Base-by-base conservation (phyloP, 164 flowering plant genomes). In the Vitis rotundifolia region DNA sequence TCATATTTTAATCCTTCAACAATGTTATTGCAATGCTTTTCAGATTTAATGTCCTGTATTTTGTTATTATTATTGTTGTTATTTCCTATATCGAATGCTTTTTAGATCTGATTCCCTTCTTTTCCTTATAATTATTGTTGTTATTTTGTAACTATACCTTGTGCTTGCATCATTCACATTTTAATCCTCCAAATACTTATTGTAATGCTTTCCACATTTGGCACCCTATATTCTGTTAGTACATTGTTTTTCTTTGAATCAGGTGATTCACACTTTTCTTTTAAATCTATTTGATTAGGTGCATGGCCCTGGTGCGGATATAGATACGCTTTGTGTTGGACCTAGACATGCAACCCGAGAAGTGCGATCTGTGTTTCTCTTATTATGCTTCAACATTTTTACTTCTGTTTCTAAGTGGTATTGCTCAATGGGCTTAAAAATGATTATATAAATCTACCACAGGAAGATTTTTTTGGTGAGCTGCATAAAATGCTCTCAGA, bases 291-390 rank as follows among this genome's bases (percentile, higher is more conserved):
- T 66, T 70, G 51, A 48, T 71, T 48, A 95, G 99, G 99, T 95
- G 28, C 98, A 95, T 86, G 98, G 99, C 57, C 99, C 99, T 75
- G 99, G 99, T 71, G 98, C 98, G 29, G 99, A 95, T 83, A 91
- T 95, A 66, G 98, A 95, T 75, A 95, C 98, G 1, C 86, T 93
- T 11, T 95, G 98, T 66, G 98, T 95, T 61, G 99, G 98, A 67
- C 99, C 99, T 54, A 84, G 86, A 68, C 91, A 95, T 82, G 97
- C 97, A 49, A 82, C 88, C 67, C 80, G 99, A 83, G 93, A 93
- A 70, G 99, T 95, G 73, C 31, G 89, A 75, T 75, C 28, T 59
- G 49, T 64, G 70, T 64, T 77, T 72, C 37, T 18, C 60, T 71
- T 19, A 58, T 18, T 49, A 53, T 66, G 44, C 4, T 29, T 56